Percentiles rank a stretch among this genome's conserved stretches.
These are phyloP conservation scores for Carpinus fangiana DNA, from an alignment of 306 rosid genomes.

Conservation along the genomic window DNA sequence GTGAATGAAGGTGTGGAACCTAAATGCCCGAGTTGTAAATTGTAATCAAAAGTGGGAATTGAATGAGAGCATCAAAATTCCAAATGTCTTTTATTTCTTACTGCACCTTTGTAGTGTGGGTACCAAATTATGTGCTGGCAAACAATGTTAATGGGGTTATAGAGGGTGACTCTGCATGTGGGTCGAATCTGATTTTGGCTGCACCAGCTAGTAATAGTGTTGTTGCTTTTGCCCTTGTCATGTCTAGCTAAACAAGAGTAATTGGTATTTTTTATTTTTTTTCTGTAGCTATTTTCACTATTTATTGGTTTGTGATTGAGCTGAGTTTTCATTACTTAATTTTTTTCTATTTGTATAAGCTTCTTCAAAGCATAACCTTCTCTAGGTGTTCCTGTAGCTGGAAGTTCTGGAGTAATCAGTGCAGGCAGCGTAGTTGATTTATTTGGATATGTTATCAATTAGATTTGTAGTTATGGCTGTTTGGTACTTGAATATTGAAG, in stretches of 20 bases:
- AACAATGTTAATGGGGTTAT: background rate
- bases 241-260: background rate
- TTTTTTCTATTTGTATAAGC: background rate
- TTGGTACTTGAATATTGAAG: background rate
- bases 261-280: background rate
- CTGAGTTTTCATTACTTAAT: background rate
- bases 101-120: too few species aligned
- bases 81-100: too few species aligned
- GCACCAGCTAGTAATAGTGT: too few species aligned
- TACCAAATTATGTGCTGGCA: background rate
- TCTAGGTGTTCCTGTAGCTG: too few species aligned
- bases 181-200: background rate
- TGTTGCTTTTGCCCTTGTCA: background rate
- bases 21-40: background rate
- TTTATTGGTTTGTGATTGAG: background rate
- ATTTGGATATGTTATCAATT: background rate
- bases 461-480: background rate
- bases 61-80: background rate
- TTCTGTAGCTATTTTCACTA: background rate
- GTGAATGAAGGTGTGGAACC: background rate
- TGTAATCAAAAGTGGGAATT: background rate
- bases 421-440: background rate
- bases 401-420: too few species aligned
- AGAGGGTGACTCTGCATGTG: background rate
- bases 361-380: background rate